phyloP scores from a whole-genome alignment of 768 basidiomycete species.

The Tephrocybe sp. region DNA sequence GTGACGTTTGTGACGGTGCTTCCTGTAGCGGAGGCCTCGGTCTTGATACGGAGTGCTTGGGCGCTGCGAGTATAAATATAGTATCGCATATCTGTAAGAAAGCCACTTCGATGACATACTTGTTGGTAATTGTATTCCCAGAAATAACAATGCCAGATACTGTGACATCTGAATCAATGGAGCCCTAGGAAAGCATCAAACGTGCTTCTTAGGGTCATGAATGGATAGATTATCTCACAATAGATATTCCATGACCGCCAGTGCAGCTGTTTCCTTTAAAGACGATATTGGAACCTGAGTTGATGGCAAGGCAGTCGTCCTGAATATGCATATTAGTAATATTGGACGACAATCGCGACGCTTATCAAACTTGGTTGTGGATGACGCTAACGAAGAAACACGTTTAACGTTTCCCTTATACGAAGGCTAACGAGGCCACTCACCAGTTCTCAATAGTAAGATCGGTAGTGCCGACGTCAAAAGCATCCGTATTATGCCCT shows the following conservation, averaged over 20 bases:
- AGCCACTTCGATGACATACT: conserved; percentile 28
- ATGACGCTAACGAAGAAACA: conserved; percentile 25
- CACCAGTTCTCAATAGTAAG: conserved; percentile 42
- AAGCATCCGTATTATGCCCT: conserved; percentile 52
- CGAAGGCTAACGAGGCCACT: not conserved
- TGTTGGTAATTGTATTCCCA: conserved; percentile 53
- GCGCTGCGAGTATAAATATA: conserved; percentile 38
- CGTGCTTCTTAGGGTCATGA: not conserved
- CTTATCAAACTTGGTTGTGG: conserved; percentile 30
- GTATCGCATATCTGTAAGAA: not conserved
- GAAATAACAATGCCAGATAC: conserved; percentile 47
- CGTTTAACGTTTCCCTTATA: not conserved
- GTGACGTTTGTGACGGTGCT: conserved; percentile 48
- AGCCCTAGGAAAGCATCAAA: conserved; percentile 47
- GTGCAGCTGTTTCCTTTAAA: conserved; percentile 53
- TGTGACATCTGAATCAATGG: conserved; percentile 42
- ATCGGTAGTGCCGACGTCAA: conserved; percentile 36
- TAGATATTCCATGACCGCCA: conserved; percentile 63
- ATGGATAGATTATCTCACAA: conserved; percentile 40
- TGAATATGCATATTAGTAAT: not conserved
- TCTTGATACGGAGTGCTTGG: conserved; percentile 65
- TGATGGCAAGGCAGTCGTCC: conserved; percentile 65
- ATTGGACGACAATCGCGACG: not conserved
- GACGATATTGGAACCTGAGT: conserved; percentile 39
- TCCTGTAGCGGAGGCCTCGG: conserved; percentile 37